These are phyloP conservation scores for Fusarium anguioides DNA, from an alignment of 2,329 filamentous ascomycete species.

Conservation along the genomic window DNA sequence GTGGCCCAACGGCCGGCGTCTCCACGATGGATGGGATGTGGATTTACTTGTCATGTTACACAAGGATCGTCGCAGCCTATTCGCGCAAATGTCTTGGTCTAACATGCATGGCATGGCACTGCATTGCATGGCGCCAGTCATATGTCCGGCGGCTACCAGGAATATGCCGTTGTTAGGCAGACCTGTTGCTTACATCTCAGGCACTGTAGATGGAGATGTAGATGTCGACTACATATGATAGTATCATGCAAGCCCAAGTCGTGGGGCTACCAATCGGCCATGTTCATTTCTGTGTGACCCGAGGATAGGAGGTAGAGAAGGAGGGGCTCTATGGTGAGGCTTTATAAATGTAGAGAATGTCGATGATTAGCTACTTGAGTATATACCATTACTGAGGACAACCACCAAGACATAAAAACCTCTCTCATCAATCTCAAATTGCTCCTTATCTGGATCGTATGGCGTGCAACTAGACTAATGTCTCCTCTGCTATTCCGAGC, in stretches of 20 bases:
- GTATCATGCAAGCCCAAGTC: slow-evolving; percentile 5
- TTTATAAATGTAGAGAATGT: background rate
- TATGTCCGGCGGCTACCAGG: slow-evolving; percentile 12
- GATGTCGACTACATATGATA: background rate
- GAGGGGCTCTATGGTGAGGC: background rate
- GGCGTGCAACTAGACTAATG: no score
- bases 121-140: background rate
- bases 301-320: background rate
- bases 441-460: background rate
- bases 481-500: background rate
- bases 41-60: slow-evolving; percentile 34
- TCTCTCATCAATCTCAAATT: background rate
- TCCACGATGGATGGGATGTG: slow-evolving; percentile 15
- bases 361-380: no score
- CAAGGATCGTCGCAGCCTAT: slow-evolving; percentile 23
- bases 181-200: no score
- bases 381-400: no score
- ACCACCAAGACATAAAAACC: background rate
- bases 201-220: no score
- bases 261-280: background rate
- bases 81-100: background rate
- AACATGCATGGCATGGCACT: slow-evolving; percentile 19
- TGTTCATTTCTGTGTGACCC: background rate
- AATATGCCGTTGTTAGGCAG: background rate
- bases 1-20: slow-evolving; percentile 12